phyloP scores from a whole-genome alignment of 73 alveolate genomes.

The Blepharisma stoltei region DNA sequence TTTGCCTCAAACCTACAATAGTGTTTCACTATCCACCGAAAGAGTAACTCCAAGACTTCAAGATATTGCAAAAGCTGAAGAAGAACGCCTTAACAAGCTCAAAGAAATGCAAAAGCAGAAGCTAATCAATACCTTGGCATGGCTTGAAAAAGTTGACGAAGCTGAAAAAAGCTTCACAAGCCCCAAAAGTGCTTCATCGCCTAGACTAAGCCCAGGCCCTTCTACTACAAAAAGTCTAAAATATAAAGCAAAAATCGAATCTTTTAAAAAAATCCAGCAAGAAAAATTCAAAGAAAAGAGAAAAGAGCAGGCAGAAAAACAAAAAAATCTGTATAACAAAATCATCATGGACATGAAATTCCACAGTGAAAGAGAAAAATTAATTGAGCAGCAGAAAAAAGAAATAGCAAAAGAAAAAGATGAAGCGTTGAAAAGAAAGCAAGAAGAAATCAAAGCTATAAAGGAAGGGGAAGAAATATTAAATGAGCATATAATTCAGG shows the following conservation, averaged over 20 bases:
- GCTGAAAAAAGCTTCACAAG: too few species aligned
- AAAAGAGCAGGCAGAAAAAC: not conserved
- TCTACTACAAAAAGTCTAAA: not conserved
- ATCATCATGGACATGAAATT: not conserved
- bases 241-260: not conserved
- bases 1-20: too few species aligned
- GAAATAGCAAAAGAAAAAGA: not conserved
- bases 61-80: too few species aligned
- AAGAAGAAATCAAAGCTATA: not conserved
- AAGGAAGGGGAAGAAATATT: not conserved
- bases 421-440: not conserved
- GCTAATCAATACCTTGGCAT: too few species aligned
- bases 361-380: conserved; percentile 6
- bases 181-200: too few species aligned
- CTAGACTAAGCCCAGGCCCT: not conserved
- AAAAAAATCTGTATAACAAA: not conserved
- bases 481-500: not conserved
- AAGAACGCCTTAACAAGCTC: too few species aligned
- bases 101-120: too few species aligned
- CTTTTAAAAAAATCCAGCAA: not conserved
- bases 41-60: too few species aligned
- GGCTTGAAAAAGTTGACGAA: too few species aligned
- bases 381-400: not conserved
- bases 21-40: too few species aligned
- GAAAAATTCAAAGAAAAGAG: not conserved